Percentiles rank a stretch among this genome's conserved stretches.
These are phyloP conservation scores for Aspergillus phoenicis DNA, from an alignment of 2,329 filamentous ascomycete species.

Conservation along the genomic window DNA sequence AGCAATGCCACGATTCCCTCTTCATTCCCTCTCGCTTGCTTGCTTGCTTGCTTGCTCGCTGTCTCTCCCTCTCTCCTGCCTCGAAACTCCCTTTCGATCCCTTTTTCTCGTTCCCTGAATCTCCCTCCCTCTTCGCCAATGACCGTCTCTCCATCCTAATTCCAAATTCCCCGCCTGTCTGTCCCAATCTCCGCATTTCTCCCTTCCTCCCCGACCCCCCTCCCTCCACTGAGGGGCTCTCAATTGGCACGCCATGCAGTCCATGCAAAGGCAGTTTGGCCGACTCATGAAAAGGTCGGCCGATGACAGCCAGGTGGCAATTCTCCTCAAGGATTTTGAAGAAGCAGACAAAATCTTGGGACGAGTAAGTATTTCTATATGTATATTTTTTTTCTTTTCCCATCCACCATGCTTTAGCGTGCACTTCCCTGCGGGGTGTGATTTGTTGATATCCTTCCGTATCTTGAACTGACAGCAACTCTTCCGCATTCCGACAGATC, in stretches of 20 bases:
- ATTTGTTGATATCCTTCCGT: constrained; percentile 1
- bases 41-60: no score
- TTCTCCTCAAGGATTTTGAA: constrained; percentile 76
- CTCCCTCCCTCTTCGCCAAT: no score
- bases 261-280: constrained; percentile 72
- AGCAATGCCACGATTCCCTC: no score
- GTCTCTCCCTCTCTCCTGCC: no score
- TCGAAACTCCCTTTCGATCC: no score
- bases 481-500: constrained; percentile 55
- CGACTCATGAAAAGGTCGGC: constrained; percentile 70
- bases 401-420: neutral
- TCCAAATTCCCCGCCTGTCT: neutral
- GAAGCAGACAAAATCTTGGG: constrained; percentile 74
- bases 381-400: neutral
- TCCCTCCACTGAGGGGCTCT: constrained; percentile 1
- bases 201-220: constrained; percentile 1
- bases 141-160: no score
- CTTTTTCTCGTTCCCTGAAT: no score
- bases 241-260: constrained; percentile 38
- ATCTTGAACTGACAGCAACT: constrained; percentile 12
- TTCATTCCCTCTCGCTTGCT: no score
- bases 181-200: neutral
- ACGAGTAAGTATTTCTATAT: constrained; percentile 56
- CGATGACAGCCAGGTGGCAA: constrained; percentile 74
- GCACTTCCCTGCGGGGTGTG: neutral